Evolutionary conservation across 345 rosid species (phyloP).

Genomic region (Citrus australasica): DNA sequence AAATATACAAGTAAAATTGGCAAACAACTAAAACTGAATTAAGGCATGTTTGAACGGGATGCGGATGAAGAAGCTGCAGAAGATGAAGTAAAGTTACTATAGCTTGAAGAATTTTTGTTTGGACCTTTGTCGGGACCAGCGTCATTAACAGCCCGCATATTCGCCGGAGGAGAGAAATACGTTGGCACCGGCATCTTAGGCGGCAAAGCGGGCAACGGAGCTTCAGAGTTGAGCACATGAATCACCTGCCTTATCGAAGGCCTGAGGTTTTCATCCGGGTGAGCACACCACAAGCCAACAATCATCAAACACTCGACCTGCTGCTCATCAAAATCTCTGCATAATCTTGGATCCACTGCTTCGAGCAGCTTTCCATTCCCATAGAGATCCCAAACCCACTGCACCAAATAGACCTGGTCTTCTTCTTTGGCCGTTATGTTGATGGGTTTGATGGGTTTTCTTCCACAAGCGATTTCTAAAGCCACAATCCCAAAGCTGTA

Average conservation of each 20-base stretch:
- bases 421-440: background rate
- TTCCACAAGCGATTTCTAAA: constrained; percentile 29
- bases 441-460: constrained; percentile 8
- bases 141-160: background rate
- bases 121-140: background rate
- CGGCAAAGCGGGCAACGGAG: constrained; percentile 8
- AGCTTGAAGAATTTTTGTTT: background rate
- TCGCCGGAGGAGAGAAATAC: background rate
- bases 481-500: constrained; percentile 38
- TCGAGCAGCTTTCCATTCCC: constrained; percentile 1
- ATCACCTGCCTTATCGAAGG: constrained; percentile 15
- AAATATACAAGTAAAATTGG: too few relatives aligned
- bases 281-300: constrained; percentile 19
- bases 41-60: background rate
- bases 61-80: background rate
- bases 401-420: background rate
- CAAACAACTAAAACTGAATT: background rate
- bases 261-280: constrained; percentile 4
- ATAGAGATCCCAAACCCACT: constrained; percentile 16
- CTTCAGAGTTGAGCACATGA: constrained; percentile 11
- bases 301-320: background rate
- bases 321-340: background rate
- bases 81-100: background rate
- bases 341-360: constrained; percentile 1
- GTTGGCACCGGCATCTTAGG: constrained; percentile 5